phyloP scores from a whole-genome alignment of 2,329 filamentous ascomycete genomes.

The Botrytis paeoniae region DNA sequence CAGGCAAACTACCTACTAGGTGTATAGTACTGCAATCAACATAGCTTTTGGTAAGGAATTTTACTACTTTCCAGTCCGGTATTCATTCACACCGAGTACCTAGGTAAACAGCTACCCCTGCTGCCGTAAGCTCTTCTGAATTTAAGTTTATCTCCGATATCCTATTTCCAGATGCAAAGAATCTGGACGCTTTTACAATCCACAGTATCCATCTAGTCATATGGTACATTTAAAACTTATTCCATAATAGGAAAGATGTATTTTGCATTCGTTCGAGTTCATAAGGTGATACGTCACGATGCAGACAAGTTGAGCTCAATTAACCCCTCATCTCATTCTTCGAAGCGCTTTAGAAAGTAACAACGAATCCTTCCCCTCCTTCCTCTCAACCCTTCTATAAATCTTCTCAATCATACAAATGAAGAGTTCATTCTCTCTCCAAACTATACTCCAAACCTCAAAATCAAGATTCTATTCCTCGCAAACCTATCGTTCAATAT shows the following conservation, averaged over 20 bases:
- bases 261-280: not conserved
- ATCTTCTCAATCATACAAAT: constrained; percentile 5
- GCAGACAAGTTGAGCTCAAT: not conserved
- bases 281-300: not conserved
- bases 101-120: not conserved
- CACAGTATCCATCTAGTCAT: not conserved
- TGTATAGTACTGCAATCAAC: not conserved
- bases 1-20: too few species aligned
- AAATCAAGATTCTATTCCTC: not conserved
- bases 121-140: not conserved
- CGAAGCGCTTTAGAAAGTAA: not conserved
- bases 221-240: not conserved
- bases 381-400: not conserved
- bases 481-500: not conserved
- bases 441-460: not conserved
- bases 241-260: not conserved
- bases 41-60: not conserved
- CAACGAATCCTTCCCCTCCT: not conserved
- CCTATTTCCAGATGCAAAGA: not conserved
- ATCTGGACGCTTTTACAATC: not conserved
- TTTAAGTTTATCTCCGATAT: not conserved
- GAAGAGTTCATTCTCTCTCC: not conserved
- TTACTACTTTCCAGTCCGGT: not conserved
- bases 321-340: not conserved
- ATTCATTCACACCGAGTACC: not conserved